These are phyloP conservation scores for Oidiodendron maius DNA, from an alignment of 495 filamentous ascomycete genomes.

Conservation along the genomic window DNA sequence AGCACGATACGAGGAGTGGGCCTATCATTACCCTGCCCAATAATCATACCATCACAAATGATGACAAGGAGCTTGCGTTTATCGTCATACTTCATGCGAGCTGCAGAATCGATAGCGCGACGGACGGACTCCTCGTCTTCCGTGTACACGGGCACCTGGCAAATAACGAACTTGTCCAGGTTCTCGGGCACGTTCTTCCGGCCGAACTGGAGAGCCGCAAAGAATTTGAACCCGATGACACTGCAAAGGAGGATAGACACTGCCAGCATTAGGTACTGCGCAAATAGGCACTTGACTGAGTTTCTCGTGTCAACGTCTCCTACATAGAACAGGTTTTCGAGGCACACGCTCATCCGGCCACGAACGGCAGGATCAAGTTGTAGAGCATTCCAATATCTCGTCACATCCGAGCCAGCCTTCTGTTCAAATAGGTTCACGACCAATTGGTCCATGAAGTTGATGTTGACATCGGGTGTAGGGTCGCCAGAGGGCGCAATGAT, in stretches of 20 bases:
- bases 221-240: slow-evolving; percentile 93
- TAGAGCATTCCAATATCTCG: slow-evolving; percentile 73
- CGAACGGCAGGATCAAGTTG: slow-evolving; percentile 47
- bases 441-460: slow-evolving; percentile 74
- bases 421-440: slow-evolving; percentile 75
- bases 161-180: slow-evolving; percentile 97
- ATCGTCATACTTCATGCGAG: slow-evolving; percentile 95
- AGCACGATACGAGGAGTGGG: slow-evolving; percentile 94
- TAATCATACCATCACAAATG: slow-evolving; percentile 98
- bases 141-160: slow-evolving; percentile 95
- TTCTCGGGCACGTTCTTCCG: slow-evolving; percentile 89
- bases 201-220: slow-evolving; percentile 91
- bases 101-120: slow-evolving; percentile 93
- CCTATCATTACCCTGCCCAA: slow-evolving; percentile 94
- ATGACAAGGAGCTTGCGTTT: slow-evolving; percentile 94
- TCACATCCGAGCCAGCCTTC: slow-evolving; percentile 72
- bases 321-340: slow-evolving; percentile 94
- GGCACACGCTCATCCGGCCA: slow-evolving; percentile 69
- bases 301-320: slow-evolving; percentile 90
- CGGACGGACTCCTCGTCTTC: slow-evolving; percentile 97
- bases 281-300: slow-evolving; percentile 78
- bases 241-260: slow-evolving; percentile 74
- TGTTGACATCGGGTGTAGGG: slow-evolving; percentile 44
- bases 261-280: slow-evolving; percentile 87
- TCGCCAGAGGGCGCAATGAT: slow-evolving; percentile 48